A percentile compares a stretch with the other conserved stretches of the same genome.
These are phyloP conservation scores for Phyllosticta ampelicida DNA, from an alignment of 2,329 filamentous ascomycete species.

Conservation along the genomic window DNA sequence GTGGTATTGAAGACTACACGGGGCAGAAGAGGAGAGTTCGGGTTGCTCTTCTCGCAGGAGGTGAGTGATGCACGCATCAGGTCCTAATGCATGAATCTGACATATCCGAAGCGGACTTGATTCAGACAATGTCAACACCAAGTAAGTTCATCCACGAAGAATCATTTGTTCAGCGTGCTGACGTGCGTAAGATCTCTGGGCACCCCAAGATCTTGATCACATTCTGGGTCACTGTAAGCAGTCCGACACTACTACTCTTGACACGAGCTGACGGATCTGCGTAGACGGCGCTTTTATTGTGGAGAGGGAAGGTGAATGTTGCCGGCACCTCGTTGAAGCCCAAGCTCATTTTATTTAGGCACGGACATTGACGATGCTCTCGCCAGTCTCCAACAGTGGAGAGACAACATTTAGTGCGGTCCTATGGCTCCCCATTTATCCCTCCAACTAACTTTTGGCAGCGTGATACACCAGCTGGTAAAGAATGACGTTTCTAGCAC, in stretches of 20 bases:
- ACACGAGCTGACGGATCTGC: not conserved
- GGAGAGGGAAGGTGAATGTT: conserved; percentile 80
- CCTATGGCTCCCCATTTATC: not conserved
- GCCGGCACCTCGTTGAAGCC: conserved; percentile 29
- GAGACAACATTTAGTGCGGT: conserved; percentile 58
- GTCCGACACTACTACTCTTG: conserved; percentile 26
- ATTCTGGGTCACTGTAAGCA: conserved; percentile 76
- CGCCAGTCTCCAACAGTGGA: conserved; percentile 68
- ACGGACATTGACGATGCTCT: conserved; percentile 58
- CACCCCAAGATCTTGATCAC: conserved; percentile 70
- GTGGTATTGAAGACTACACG: conserved; percentile 59
- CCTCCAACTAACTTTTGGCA: not conserved
- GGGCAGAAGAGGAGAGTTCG: conserved; percentile 58
- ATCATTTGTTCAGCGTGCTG: conserved; percentile 18
- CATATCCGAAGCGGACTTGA: conserved; percentile 31
- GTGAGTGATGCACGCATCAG: too few species aligned
- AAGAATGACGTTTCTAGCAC: conserved; percentile 60
- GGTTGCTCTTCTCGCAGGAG: conserved; percentile 70
- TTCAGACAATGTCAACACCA: conserved; percentile 42
- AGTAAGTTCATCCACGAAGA: conserved; percentile 14
- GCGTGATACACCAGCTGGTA: conserved; percentile 80
- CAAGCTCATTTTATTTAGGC: not conserved
- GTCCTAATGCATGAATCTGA: too few species aligned
- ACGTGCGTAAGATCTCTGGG: conserved; percentile 53
- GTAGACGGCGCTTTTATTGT: conserved; percentile 65